phyloP scores from a whole-genome alignment of 202 grass and related monocot species.

The Hordeum pubiflorum region DNA sequence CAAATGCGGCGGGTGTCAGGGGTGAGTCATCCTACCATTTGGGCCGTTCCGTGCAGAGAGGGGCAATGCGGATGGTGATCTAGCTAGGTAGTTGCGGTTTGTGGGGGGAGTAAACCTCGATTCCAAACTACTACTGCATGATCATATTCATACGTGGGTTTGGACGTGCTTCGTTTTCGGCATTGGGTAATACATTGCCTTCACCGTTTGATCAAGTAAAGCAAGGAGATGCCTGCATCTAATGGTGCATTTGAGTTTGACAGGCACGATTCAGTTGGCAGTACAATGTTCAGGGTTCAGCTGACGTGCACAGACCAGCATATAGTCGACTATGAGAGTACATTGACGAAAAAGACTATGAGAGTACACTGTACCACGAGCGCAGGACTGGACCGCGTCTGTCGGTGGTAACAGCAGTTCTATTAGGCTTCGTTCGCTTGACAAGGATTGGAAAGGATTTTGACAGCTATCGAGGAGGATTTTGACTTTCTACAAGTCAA shows the following conservation, averaged over 20 bases:
- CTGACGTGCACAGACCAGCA: not conserved
- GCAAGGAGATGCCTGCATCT: not conserved
- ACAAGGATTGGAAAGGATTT: no score
- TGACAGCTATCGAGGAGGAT: no score
- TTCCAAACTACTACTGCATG: slow-evolving; percentile 30
- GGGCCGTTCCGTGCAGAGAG: not conserved
- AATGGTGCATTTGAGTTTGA: slow-evolving; percentile 1
- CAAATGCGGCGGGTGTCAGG: slow-evolving; percentile 12
- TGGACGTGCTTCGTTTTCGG: slow-evolving; percentile 40
- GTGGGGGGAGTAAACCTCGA: slow-evolving; percentile 25
- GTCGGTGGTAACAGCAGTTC: not conserved
- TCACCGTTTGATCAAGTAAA: slow-evolving; percentile 28
- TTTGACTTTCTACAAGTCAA: no score
- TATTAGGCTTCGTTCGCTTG: no score
- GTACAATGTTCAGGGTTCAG: not conserved
- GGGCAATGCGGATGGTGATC: not conserved
- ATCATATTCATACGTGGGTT: slow-evolving; percentile 16
- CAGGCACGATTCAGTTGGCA: slow-evolving; percentile 1
- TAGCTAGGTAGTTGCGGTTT: not conserved
- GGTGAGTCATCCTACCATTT: slow-evolving; percentile 4
- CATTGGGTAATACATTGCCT: slow-evolving; percentile 21
- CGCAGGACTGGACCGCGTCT: not conserved
- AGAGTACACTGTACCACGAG: not conserved
- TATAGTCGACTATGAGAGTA: not conserved
- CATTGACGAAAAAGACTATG: no score